Percentiles rank a stretch among this genome's conserved stretches.
phyloP scores from a whole-genome alignment of 805 yeast genomes.

The Wickerhamomyces xylosicus region DNA sequence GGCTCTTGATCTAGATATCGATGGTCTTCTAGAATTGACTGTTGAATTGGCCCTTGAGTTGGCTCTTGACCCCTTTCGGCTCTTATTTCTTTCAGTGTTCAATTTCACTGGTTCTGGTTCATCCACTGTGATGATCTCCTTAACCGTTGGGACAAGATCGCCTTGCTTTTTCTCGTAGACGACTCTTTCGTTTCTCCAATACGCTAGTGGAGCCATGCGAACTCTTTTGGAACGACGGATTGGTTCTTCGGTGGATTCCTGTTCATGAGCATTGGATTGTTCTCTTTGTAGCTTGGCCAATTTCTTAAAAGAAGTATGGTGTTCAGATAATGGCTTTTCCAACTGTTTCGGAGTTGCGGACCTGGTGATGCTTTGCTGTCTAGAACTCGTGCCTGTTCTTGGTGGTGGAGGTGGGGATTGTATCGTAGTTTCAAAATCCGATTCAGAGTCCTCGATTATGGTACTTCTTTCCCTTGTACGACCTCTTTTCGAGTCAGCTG shows the following conservation, averaged over 20 bases:
- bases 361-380: not conserved
- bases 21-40: conserved; percentile 6
- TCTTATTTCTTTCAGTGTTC: not conserved
- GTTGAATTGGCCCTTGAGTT: conserved; percentile 11
- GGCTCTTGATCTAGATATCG: conserved; percentile 5
- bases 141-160: conserved; percentile 44
- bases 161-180: conserved; percentile 36
- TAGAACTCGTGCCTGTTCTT: no score
- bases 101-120: conserved; percentile 3
- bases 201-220: conserved; percentile 62
- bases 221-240: conserved; percentile 57
- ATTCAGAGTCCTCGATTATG: no score
- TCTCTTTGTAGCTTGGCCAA: conserved; percentile 9
- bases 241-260: conserved; percentile 16
- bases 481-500: no score
- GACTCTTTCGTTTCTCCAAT: conserved; percentile 75
- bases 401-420: not conserved
- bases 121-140: conserved; percentile 40
- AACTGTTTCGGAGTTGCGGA: conserved; percentile 1
- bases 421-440: not conserved
- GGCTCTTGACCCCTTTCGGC: conserved; percentile 4
- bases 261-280: not conserved
- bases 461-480: no score
- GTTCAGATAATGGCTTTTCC: conserved; percentile 5
- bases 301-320: conserved; percentile 11